phyloP scores from a whole-genome alignment of 2,329 filamentous ascomycete genomes.

The Fusarium sp. region DNA sequence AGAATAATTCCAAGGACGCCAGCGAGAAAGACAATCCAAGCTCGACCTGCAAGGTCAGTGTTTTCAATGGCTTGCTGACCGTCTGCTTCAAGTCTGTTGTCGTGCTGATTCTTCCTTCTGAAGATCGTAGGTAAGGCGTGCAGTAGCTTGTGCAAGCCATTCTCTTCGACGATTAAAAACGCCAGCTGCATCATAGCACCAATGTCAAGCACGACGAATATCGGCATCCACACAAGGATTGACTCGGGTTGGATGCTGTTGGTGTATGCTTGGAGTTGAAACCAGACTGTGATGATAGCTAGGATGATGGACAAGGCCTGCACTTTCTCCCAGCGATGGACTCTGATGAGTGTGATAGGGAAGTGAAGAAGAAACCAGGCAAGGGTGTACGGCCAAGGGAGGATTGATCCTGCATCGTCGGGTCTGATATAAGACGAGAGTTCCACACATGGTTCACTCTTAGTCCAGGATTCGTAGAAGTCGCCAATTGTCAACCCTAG shows the following conservation, averaged over 20 bases:
- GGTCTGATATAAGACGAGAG: not conserved
- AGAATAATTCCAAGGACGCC: not conserved
- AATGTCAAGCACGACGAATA: not conserved
- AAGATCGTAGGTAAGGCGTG: not conserved
- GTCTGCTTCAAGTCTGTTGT: not conserved
- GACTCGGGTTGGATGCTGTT: not conserved
- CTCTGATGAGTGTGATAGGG: not conserved
- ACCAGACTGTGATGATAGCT: not conserved
- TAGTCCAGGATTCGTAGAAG: not conserved
- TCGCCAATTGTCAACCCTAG: not conserved
- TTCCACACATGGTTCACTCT: not conserved
- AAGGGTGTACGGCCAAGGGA: not conserved
- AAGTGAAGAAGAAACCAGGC: not conserved
- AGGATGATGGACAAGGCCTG: not conserved
- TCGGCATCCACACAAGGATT: not conserved
- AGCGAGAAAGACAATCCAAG: not conserved
- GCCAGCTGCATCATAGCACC: not conserved
- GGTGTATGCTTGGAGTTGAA: not conserved
- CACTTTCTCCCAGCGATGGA: not conserved
- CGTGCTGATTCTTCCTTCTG: not conserved
- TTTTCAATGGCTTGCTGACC: not conserved
- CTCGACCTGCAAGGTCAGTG: not conserved
- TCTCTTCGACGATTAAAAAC: not conserved
- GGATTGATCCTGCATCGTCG: not conserved
- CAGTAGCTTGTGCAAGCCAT: not conserved